Evolutionary conservation across 257 asterid genomes (phyloP), one percentile per base, ranked within the genome.

Genomic region (Striga asiatica): DNA sequence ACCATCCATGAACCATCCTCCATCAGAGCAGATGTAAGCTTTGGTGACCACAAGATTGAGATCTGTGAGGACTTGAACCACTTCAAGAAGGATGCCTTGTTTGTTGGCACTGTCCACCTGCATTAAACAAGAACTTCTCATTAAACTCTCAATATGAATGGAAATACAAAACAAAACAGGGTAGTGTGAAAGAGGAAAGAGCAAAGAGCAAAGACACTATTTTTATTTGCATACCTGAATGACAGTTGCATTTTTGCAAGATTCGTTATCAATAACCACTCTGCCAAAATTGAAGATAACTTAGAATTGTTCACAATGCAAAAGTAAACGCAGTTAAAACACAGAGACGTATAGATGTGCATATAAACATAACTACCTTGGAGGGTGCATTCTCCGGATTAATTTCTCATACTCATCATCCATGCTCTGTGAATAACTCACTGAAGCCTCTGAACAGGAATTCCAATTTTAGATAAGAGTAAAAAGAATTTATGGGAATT

Each of bases 1-100:
- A 92, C 99, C 99, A 65, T 92, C 99, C 99, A 92, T 92, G 60
- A 88, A 92, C 99, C 99, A 92, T 59, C 99, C 97, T 21, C 97
- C 99, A 82, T 92, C 99, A 19, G 99, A 92, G 72, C 82, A 76
- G 3, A 92, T 92, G 48, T 88, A 88, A 49, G 97, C 97, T 64
- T 92, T 92, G 14, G 82, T 81, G 35, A 92, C 74, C 52, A 78
- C 34, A 11, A 92, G 81, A 70, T 85, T 88, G 71, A 92, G 97
- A 80, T 92, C 99, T 16, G 95, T 92, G 48, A 92, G 87, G 52
- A 92, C 68, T 75, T 88, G 99, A 3, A 92, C 89, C 17, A 92
- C 95, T 69, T 92, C 99, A 2, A 92, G 80, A 51, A 92, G 97
- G 54, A 81, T 88, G 16, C 99, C 97, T 35, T 82, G 84, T 71